Evolutionary conservation across 331 rosid genomes (phyloP), one percentile per base, ranked within the genome.

Genomic region (Acacia concinna): DNA sequence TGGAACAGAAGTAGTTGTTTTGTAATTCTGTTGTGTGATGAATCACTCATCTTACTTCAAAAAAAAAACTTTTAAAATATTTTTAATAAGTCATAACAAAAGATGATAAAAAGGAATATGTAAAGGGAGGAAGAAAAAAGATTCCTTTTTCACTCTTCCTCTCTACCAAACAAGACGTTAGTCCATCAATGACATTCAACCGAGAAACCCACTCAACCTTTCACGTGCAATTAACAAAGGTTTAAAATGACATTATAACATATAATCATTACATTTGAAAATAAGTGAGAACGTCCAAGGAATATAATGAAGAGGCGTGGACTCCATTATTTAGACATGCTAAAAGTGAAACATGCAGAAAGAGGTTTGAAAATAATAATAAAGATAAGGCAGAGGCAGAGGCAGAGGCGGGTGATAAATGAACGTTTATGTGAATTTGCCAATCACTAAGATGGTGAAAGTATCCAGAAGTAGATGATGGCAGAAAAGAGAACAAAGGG

Each of bases 361-460:
- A 57, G 41, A 73, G 17, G 23, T 35, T 34, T 30, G 8, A 10
- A 54, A 54, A 7, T 44, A 37, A 60, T 4, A 40, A 38, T 8
- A 23, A 21, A 23, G 63, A 23, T 1, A 8, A 37, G 10, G 0
- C 41, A 9, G 11, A 54, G 41, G 0, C 41, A 9, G 11, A 54
- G 41, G 40, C 15, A 65, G 68, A 62, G 37, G 31, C 1, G 10
- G 32, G 28, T 5, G 66, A 59, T 83, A 74, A 91, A n/a, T 81
- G 75, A 71, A 89, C 81, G n/a, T n/a, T n/a, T n/a, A n/a, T n/a
- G n/a, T n/a, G n/a, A n/a, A n/a, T n/a, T n/a, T n/a, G n/a, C n/a
- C n/a, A n/a, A n/a, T n/a, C n/a, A n/a, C n/a, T n/a, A n/a, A n/a
- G n/a, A n/a, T n/a, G n/a, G n/a, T n/a, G n/a, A n/a, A n/a, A n/a